Evolutionary conservation across 2,329 filamentous ascomycete genomes (phyloP).

Genomic region (Cordyceps tenuipes): DNA sequence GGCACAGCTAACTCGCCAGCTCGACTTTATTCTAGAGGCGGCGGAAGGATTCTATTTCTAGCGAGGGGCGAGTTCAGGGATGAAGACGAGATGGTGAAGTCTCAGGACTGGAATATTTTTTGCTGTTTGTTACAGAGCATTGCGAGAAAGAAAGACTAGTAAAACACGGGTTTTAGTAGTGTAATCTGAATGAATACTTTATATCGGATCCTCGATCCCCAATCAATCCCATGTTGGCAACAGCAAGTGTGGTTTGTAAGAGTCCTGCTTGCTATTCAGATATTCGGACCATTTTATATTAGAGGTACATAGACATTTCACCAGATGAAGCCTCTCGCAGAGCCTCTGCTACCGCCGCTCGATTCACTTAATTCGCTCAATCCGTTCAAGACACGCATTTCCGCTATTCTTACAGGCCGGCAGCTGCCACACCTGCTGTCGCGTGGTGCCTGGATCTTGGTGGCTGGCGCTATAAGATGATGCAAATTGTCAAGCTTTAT

Average conservation of each 20-base stretch:
- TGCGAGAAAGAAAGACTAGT: not conserved
- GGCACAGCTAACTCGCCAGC: not conserved
- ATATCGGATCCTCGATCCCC: not conserved
- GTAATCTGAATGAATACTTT: slow-evolving; percentile 2
- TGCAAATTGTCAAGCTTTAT: too few species aligned
- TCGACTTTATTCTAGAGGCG: not conserved
- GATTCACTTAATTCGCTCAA: too few species aligned
- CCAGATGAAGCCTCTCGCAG: too few species aligned
- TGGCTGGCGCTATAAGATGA: too few species aligned
- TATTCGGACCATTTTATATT: too few species aligned
- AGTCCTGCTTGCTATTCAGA: too few species aligned
- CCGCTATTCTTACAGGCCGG: too few species aligned
- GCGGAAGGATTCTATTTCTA: not conserved
- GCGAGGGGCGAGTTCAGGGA: not conserved
- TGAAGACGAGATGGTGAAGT: not conserved
- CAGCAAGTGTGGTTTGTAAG: not conserved
- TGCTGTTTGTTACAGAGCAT: not conserved
- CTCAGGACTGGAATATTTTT: not conserved
- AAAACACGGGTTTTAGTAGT: not conserved
- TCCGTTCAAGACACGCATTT: too few species aligned
- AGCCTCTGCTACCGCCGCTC: too few species aligned
- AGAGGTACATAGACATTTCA: too few species aligned
- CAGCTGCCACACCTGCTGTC: too few species aligned
- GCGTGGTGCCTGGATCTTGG: too few species aligned
- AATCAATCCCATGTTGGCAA: not conserved